Evolutionary conservation across 352 stramenopile genomes (phyloP).

Genomic region (Globisporangium irregulare): DNA sequence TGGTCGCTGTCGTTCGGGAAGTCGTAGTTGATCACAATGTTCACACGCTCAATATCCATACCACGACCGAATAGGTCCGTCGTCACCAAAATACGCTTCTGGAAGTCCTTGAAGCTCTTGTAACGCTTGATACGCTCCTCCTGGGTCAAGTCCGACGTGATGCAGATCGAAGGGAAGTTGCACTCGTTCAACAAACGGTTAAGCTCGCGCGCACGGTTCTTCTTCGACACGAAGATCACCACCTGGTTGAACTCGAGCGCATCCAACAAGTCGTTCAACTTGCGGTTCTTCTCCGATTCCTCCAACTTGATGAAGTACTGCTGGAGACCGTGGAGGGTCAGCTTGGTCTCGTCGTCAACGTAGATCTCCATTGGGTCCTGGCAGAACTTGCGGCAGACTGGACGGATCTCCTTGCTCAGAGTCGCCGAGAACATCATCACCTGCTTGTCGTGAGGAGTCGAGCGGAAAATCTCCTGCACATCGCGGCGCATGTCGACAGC

Average conservation of each 20-base stretch:
- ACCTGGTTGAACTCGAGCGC: constrained; percentile 99
- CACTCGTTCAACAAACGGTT: constrained; percentile 98
- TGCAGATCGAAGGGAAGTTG: constrained; percentile 99
- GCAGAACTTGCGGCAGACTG: constrained; percentile 99
- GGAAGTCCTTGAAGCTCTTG: constrained; percentile 99
- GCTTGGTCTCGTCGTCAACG: constrained; percentile 99
- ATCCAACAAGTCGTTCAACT: constrained; percentile 99
- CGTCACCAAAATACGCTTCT: constrained; percentile 99
- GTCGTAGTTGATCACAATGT: constrained; percentile 99
- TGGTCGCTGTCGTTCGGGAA: constrained; percentile 98
- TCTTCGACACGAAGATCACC: constrained; percentile 98
- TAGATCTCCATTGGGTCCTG: constrained; percentile 99
- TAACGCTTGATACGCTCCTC: constrained; percentile 98
- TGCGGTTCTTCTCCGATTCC: constrained; percentile 99
- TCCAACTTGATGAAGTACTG: constrained; percentile 99
- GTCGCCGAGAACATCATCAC: constrained; percentile 99
- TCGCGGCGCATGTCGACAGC: constrained; percentile 98
- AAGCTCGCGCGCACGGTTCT: constrained; percentile 96
- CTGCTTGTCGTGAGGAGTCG: constrained; percentile 99
- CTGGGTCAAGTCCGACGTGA: constrained; percentile 97
- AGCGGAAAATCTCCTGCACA: constrained; percentile 99
- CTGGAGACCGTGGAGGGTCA: constrained; percentile 99
- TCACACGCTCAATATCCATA: constrained; percentile 99
- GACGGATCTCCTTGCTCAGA: constrained; percentile 98
- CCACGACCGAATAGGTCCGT: constrained; percentile 99